These are phyloP conservation scores for Ophiostoma piceae DNA, from an alignment of 2,329 filamentous ascomycete species.

Conservation along the genomic window DNA sequence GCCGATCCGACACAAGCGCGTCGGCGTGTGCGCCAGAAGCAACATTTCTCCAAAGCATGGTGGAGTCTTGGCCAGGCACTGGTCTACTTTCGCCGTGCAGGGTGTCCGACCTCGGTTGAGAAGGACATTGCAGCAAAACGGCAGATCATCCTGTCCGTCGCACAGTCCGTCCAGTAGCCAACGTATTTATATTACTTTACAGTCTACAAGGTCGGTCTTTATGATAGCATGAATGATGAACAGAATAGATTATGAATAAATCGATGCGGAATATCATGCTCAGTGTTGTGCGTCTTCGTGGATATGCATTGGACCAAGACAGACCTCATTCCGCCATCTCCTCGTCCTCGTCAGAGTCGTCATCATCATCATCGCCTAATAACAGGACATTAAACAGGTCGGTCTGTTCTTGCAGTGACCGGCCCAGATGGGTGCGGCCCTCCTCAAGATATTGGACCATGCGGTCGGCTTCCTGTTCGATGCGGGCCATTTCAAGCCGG, in stretches of 20 bases:
- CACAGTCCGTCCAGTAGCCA: conserved; percentile 3
- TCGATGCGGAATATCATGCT: background rate
- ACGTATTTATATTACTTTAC: background rate
- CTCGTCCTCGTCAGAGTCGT: conserved; percentile 11
- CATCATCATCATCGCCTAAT: conserved; percentile 14
- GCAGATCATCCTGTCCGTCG: conserved; percentile 17
- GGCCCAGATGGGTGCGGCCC: conserved; percentile 22
- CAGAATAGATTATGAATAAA: conserved; percentile 13
- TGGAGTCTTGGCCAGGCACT: conserved; percentile 24
- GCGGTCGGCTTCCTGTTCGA: conserved; percentile 27
- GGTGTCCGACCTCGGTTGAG: background rate
- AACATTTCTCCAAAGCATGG: conserved; percentile 23
- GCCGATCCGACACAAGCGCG: background rate
- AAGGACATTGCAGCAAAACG: conserved; percentile 22
- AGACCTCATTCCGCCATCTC: conserved; percentile 16
- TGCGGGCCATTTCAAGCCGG: conserved; percentile 26
- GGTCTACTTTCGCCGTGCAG: conserved; percentile 16
- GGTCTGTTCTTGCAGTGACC: conserved; percentile 27
- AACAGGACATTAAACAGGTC: conserved; percentile 25
- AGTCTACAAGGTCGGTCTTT: background rate
- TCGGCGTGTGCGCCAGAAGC: conserved; percentile 15
- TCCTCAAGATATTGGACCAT: conserved; percentile 24
- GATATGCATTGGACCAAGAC: no score
- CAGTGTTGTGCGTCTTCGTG: background rate
- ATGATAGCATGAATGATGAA: conserved; percentile 10